Evolutionary conservation across 2,329 filamentous ascomycete genomes (phyloP), one percentile per base, ranked within the genome.

Genomic region (Aspergillus transmontanensis): DNA sequence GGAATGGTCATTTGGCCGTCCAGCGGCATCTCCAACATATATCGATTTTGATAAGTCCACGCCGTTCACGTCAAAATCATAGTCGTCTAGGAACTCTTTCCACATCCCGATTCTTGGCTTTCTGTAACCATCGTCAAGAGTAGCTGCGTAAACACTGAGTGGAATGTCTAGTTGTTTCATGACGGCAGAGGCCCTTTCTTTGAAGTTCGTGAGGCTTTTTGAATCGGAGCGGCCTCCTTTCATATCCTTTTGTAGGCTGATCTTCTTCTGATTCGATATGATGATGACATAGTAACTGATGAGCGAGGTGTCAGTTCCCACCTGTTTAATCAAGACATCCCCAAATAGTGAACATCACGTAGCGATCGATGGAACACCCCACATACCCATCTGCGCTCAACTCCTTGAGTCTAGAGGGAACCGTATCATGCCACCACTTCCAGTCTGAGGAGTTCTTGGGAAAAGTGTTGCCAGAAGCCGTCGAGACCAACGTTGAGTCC

Each of bases 51-150:
- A 79, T 39, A 91, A 76, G 75, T 97, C 90, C n/a, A 96, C 78
- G 19, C 85, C 83, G 1, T 73, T 73, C 58, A 82, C 80, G 51
- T 85, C 78, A 1, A 91, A 79, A 54, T 84, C 85, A 67, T 88
- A 86, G 70, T 92, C 89, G 0, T 84, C 78, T 7, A 89, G 73
- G 65, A 91, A 79, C 72, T 89, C 85, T 32, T 84, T 82, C 94
- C 95, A 99, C 91, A 98, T 97, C 23, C 94, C 94, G 1, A 83
- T 84, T 45, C 94, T 85, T 5, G 95, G 95, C 78, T 99, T 99
- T 60, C 95, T 87, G 76, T 89, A 97, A 6, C 86, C 83, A 71
- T 98, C 94, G 62, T 89, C 89, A 46, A 81, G 88, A 0, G 94
- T 97, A 2, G 95, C 94, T 9, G 94, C 95, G 77, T 97, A 97